Base-by-base conservation (phyloP, 2,329 filamentous ascomycete species). In the Fusarium algeriense region DNA sequence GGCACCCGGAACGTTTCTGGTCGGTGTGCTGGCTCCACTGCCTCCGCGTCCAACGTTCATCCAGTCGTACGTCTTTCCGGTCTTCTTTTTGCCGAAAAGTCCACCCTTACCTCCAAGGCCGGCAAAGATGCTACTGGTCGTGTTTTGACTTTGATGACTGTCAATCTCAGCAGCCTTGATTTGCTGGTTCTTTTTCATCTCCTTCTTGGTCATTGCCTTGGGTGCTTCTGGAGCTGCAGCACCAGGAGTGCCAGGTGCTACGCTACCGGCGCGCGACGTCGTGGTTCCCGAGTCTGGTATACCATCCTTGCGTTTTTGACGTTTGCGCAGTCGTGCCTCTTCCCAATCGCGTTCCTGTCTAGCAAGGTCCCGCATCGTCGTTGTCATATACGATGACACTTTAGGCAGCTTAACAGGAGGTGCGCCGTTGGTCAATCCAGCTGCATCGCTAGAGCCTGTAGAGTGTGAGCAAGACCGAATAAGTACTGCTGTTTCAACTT, bases 181-280 rank as follows among this genome's bases (percentile, higher is more conserved):
- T n/a, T 90, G 88, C 73, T 92, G 87, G 70, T 91, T 92, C 80
- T 91, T 93, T 78, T 92, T 89, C 67, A 85, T 86, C 79, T 97
- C 94, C 83, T 98, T 98, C 85, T 98, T 98, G 7, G 92, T 92
- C 55, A 93, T 86, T 6, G 90, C 86, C 80, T 94, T 95, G 71
- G 89, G 86, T 2, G 84, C 79, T 58, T 92, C 91, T 2, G 90
- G 87, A 2, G 91, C 89, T 44, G 88, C 85, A 3, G 88, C 85
- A 9, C 88, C 89, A 6, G 91, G 89, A 1, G 89, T 91, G 5
- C 87, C 87, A 14, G 89, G 85, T 19, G 88, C 88, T 15, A 86
- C 83, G 28, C 88, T 88, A 17, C 88, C 86, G 30, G 87, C 76
- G 71, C 89, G 85, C 19, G 87, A 86, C 15, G 82, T 80, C 55